phyloP scores from a whole-genome alignment of 2,329 filamentous ascomycete species.

The Neofusicoccum kwambonambiense region DNA sequence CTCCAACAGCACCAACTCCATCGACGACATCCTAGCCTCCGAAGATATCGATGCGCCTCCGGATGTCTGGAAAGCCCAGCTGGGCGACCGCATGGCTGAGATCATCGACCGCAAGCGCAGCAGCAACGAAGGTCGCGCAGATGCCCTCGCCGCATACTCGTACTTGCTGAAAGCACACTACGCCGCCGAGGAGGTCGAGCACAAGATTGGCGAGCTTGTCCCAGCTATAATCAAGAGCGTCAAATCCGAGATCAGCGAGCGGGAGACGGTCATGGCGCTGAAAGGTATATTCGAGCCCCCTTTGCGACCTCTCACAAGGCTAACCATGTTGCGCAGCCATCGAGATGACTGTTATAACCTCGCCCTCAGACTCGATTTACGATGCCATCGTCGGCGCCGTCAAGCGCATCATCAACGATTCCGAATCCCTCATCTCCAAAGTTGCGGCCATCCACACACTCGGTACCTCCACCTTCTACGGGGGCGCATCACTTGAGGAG shows the following conservation, averaged over 20 bases:
- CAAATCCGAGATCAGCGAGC: constrained; percentile 65
- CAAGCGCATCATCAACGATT: constrained; percentile 65
- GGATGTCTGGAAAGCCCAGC: constrained; percentile 60
- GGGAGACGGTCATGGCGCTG: constrained; percentile 68
- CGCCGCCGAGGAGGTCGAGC: constrained; percentile 61
- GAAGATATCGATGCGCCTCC: constrained; percentile 51
- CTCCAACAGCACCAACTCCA: constrained; percentile 56
- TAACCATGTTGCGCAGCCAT: constrained; percentile 50
- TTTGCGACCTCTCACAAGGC: not conserved
- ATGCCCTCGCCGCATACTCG: constrained; percentile 60
- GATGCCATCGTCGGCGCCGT: constrained; percentile 59
- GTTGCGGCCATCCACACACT: constrained; percentile 71
- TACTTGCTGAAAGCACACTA: constrained; percentile 68
- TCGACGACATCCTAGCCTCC: constrained; percentile 61
- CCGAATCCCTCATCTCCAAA: constrained; percentile 64
- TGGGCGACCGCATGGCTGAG: constrained; percentile 67
- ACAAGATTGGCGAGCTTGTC: constrained; percentile 60
- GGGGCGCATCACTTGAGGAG: constrained; percentile 67
- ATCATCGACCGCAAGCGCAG: constrained; percentile 77
- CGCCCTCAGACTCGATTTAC: constrained; percentile 64
- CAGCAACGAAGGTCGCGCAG: constrained; percentile 68
- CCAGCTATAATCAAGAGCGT: constrained; percentile 68
- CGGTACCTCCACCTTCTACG: constrained; percentile 70
- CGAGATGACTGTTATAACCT: constrained; percentile 67
- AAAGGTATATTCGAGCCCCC: constrained; percentile 46